Evolutionary conservation across 768 basidiomycete genomes (phyloP).

Genomic region (Russula abietina): DNA sequence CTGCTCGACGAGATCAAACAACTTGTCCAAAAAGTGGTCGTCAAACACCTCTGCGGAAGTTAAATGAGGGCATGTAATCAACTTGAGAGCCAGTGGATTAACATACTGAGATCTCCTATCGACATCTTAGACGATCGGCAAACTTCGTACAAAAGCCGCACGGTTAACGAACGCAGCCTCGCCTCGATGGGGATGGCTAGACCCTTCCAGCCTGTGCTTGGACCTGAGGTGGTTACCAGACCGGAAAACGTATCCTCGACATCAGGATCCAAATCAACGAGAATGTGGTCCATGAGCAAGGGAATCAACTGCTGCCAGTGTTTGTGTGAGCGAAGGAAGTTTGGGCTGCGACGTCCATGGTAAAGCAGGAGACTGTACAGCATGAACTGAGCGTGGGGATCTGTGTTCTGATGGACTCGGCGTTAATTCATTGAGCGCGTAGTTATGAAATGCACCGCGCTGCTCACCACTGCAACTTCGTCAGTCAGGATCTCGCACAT

Average conservation of each 20-base stretch:
- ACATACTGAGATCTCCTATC: slow-evolving; percentile 71
- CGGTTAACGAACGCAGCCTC: slow-evolving; percentile 64
- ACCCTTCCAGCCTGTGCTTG: slow-evolving; percentile 27
- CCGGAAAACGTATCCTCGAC: slow-evolving; percentile 44
- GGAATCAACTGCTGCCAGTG: slow-evolving; percentile 82
- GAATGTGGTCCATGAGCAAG: slow-evolving; percentile 76
- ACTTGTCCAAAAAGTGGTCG: slow-evolving; percentile 77
- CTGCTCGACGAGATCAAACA: slow-evolving; percentile 94
- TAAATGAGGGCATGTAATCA: not conserved
- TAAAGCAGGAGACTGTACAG: slow-evolving; percentile 70
- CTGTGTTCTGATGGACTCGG: slow-evolving; percentile 52
- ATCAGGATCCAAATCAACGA: slow-evolving; percentile 75
- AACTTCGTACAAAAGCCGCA: slow-evolving; percentile 83
- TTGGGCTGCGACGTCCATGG: slow-evolving; percentile 61
- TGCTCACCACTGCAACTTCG: slow-evolving; percentile 58
- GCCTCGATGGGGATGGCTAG: slow-evolving; percentile 72
- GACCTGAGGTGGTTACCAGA: slow-evolving; percentile 35
- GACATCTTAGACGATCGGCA: slow-evolving; percentile 85
- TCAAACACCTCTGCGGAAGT: slow-evolving; percentile 60
- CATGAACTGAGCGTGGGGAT: slow-evolving; percentile 80
- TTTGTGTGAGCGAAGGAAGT: slow-evolving; percentile 72
- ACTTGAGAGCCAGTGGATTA: not conserved
- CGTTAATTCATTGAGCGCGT: slow-evolving; percentile 1
- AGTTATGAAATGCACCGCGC: not conserved
- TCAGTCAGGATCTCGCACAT: slow-evolving; percentile 78